Evolutionary conservation across 257 asterid genomes (phyloP).

Genomic region (Orobanche coerulescens): DNA sequence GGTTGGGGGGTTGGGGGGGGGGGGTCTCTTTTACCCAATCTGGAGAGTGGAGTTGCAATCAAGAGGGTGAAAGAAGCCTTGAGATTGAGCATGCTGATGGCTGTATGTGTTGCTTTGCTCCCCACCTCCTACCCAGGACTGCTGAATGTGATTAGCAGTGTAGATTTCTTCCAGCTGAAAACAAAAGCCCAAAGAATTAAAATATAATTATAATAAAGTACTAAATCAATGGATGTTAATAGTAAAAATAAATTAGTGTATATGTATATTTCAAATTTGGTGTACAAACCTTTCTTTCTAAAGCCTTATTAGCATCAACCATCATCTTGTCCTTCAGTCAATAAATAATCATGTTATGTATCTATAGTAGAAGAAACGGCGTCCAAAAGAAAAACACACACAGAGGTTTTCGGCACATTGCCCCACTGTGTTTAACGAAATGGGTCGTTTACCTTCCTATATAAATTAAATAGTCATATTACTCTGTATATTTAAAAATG

Average conservation of each 20-base stretch:
- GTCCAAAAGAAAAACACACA: background rate
- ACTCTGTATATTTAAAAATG: too few relatives aligned
- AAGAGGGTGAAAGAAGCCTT: slow-evolving; percentile 71
- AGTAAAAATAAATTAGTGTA: background rate
- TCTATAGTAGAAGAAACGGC: background rate
- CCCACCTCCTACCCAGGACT: slow-evolving; percentile 50
- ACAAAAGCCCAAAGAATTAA: background rate
- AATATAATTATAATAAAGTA: background rate
- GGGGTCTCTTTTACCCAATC: slow-evolving; percentile 75
- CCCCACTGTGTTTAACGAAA: too few relatives aligned
- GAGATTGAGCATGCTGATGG: slow-evolving; percentile 68
- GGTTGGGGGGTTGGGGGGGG: too few relatives aligned
- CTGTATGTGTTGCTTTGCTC: slow-evolving; percentile 55
- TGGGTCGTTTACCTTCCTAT: too few relatives aligned
- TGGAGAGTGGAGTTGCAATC: slow-evolving; percentile 79
- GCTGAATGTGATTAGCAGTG: slow-evolving; percentile 65
- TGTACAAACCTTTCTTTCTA: slow-evolving; percentile 66
- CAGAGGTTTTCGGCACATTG: too few relatives aligned
- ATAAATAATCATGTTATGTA: background rate
- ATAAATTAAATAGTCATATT: too few relatives aligned
- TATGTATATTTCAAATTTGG: background rate
- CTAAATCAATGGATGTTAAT: background rate
- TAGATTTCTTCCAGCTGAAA: slow-evolving; percentile 74
- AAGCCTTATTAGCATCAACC: slow-evolving; percentile 74
- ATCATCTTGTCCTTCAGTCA: slow-evolving; percentile 64